Evolutionary conservation across 495 filamentous ascomycete species (phyloP).

Genomic region (Talaromyces thailandensis): DNA sequence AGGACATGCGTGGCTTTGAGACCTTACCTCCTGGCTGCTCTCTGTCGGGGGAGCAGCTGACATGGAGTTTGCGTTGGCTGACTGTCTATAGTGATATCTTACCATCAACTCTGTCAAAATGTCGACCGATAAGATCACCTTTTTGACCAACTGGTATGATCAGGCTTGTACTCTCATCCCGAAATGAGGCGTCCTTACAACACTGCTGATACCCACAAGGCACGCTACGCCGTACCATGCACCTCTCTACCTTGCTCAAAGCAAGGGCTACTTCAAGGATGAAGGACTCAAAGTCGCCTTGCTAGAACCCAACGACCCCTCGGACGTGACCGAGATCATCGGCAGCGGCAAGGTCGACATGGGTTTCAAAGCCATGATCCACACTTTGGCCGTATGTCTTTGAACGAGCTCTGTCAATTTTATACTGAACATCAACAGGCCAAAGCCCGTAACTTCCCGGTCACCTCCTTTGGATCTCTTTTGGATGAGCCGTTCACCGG

Average conservation of each 20-base stretch:
- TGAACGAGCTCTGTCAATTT: neutral
- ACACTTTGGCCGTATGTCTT: slow-evolving; percentile 51
- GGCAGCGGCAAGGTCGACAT: slow-evolving; percentile 62
- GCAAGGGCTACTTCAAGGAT: slow-evolving; percentile 60
- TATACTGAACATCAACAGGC: slow-evolving; percentile 29
- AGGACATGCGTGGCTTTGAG: slow-evolving; percentile 63
- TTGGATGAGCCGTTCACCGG: slow-evolving; percentile 68
- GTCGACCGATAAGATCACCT: slow-evolving; percentile 69
- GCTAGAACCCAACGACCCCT: slow-evolving; percentile 62
- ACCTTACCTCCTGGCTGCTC: slow-evolving; percentile 19
- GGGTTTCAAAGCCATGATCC: slow-evolving; percentile 71
- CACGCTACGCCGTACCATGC: slow-evolving; percentile 68
- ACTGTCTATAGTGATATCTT: slow-evolving; percentile 20
- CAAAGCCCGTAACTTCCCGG: slow-evolving; percentile 61
- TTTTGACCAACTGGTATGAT: slow-evolving; percentile 60
- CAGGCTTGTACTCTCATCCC: neutral
- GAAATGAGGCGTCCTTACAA: neutral
- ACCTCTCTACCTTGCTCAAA: slow-evolving; percentile 60
- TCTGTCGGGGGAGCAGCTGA: neutral
- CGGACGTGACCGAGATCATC: slow-evolving; percentile 66
- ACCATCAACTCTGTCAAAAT: slow-evolving; percentile 38
- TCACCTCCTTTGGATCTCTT: slow-evolving; percentile 57
- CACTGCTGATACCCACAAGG: slow-evolving; percentile 25
- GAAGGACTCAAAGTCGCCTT: slow-evolving; percentile 63
- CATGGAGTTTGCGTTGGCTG: slow-evolving; percentile 10